Conservation (phyloP, 1,284 basidiomycete species). For the Omphalotus olearius region DNA sequence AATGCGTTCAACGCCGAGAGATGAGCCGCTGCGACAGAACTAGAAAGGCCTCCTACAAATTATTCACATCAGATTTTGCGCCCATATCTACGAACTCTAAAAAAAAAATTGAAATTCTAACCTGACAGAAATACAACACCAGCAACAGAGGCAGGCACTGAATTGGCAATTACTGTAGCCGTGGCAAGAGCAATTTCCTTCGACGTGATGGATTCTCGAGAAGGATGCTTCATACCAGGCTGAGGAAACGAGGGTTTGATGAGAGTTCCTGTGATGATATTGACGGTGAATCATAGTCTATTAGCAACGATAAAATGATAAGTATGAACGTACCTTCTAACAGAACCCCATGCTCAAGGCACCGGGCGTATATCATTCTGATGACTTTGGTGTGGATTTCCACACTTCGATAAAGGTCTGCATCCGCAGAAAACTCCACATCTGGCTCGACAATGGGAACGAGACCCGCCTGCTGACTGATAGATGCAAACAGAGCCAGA, state of each 20-base stretch:
- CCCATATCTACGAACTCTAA: slow-evolving; percentile 1
- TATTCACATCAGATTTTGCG: background rate
- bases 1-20: slow-evolving; percentile 35
- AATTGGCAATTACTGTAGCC: slow-evolving; percentile 40
- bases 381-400: slow-evolving; percentile 45
- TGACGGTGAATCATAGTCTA: background rate
- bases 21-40: slow-evolving; percentile 32
- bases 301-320: background rate
- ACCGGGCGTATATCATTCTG: slow-evolving; percentile 39
- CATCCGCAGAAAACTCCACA: slow-evolving; percentile 46
- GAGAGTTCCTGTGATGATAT: slow-evolving; percentile 32
- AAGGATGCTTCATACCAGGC: slow-evolving; percentile 39
- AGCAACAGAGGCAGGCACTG: slow-evolving; percentile 42
- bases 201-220: slow-evolving; percentile 31
- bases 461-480: slow-evolving; percentile 45
- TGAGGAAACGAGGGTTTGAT: slow-evolving; percentile 53
- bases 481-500: slow-evolving; percentile 39
- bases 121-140: slow-evolving; percentile 49
- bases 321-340: slow-evolving; percentile 38
- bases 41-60: slow-evolving; percentile 36
- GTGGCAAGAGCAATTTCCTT: slow-evolving; percentile 44
- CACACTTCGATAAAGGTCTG: slow-evolving; percentile 39
- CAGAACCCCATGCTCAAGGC: slow-evolving; percentile 41
- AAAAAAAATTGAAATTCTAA: slow-evolving; percentile 12
- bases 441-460: slow-evolving; percentile 53